Conservation (phyloP, 306 rosid genomes). For the Luffa acutangula region DNA sequence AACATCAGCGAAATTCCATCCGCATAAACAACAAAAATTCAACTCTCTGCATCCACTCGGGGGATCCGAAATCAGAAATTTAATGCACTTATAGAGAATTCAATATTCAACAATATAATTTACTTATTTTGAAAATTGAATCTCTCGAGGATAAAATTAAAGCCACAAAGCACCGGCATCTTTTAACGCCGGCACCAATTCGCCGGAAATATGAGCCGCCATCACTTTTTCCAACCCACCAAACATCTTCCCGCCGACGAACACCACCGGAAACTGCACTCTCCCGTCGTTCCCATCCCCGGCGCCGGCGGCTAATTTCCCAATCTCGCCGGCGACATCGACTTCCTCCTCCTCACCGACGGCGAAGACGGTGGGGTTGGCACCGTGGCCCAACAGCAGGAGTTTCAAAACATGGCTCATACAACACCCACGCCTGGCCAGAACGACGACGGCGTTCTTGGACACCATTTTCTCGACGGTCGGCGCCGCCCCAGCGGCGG, state of each 20-base stretch:
- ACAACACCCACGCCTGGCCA: constrained; percentile 74
- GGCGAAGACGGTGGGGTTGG: constrained; percentile 61
- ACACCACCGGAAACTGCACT: constrained; percentile 70
- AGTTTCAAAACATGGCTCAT: constrained; percentile 73
- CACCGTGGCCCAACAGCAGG: constrained; percentile 73
- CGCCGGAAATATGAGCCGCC: constrained; percentile 85
- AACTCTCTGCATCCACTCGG: not conserved
- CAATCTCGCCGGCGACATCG: constrained; percentile 24
- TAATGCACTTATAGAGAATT: not conserved
- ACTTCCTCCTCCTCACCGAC: constrained; percentile 46
- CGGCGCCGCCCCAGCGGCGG: not conserved
- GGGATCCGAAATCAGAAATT: not conserved
- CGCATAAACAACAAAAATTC: not conserved
- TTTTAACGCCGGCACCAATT: constrained; percentile 68
- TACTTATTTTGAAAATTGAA: not conserved
- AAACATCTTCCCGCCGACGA: constrained; percentile 75
- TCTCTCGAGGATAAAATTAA: constrained; percentile 26
- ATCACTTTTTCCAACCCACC: constrained; percentile 90
- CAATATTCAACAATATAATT: not conserved
- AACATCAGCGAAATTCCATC: not conserved
- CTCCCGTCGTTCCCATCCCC: not conserved
- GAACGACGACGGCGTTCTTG: constrained; percentile 61
- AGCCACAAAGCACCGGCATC: constrained; percentile 97
- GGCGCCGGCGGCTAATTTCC: not conserved
- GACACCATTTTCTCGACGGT: constrained; percentile 25